Conservation (phyloP, 371 early-diverging fungal species). For the Rhizomucor miehei region DNA sequence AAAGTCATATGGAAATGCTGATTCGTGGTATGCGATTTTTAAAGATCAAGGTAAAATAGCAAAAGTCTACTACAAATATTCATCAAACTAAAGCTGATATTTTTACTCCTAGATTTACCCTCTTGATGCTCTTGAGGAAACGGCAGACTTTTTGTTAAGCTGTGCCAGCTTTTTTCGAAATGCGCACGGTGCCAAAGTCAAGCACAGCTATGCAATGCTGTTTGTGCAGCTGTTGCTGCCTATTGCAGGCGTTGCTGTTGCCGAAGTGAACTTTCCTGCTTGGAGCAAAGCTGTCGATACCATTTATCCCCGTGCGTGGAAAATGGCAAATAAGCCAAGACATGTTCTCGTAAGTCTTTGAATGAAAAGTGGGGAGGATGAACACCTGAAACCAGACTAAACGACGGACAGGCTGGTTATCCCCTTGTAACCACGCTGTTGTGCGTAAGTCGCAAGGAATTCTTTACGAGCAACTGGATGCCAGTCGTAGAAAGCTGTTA, state of each 20-base stretch:
- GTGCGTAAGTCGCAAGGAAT: constrained; percentile 86
- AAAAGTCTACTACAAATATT: no score
- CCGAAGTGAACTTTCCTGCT: constrained; percentile 93
- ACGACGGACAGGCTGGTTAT: constrained; percentile 62
- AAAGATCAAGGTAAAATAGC: constrained; percentile 68
- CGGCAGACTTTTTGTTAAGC: constrained; percentile 87
- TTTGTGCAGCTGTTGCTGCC: constrained; percentile 91
- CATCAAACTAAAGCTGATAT: no score
- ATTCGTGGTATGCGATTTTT: constrained; percentile 89
- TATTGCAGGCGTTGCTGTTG: constrained; percentile 86
- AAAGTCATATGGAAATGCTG: constrained; percentile 81
- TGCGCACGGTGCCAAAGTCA: constrained; percentile 77
- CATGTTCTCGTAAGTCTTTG: constrained; percentile 53
- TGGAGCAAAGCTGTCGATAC: constrained; percentile 91
- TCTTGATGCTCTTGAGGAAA: constrained; percentile 87
- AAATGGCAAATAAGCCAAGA: constrained; percentile 86
- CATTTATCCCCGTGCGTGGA: constrained; percentile 84
- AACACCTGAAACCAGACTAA: neutral
- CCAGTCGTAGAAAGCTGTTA: constrained; percentile 74
- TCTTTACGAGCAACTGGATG: constrained; percentile 81
- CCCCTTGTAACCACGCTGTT: constrained; percentile 86
- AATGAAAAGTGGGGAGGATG: no score
- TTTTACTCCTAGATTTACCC: constrained; percentile 73
- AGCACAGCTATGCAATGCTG: constrained; percentile 87
- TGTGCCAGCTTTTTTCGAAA: constrained; percentile 86